Conservation (phyloP, 2,329 filamentous ascomycete species). For the Trichoderma polysporum region DNA sequence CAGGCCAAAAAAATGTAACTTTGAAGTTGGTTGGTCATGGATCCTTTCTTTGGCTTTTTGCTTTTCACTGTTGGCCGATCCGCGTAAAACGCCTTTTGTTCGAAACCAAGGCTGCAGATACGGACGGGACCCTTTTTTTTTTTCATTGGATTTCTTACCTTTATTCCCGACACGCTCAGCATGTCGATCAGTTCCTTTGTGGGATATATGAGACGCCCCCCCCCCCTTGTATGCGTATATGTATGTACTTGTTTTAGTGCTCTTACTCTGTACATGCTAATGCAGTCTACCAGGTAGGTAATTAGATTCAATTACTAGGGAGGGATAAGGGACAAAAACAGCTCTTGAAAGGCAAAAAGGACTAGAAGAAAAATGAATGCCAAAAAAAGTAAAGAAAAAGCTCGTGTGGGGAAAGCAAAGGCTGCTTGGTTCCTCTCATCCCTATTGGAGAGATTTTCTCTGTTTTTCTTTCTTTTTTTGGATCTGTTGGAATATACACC, state of each 20-base stretch:
- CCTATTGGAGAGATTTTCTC: too few species aligned
- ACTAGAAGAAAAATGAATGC: not conserved
- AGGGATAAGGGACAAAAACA: not conserved
- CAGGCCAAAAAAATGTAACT: too few species aligned
- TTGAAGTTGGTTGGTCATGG: too few species aligned
- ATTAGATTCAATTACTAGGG: not conserved
- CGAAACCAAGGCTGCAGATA: not conserved
- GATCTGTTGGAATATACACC: not conserved
- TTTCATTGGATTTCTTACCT: not conserved
- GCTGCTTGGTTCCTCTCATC: not conserved
- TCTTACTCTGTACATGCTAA: not conserved
- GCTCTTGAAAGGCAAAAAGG: constrained; percentile 8
- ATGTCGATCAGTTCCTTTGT: not conserved
- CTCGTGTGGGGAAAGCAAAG: not conserved
- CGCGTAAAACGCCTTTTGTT: not conserved
- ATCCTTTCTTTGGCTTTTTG: too few species aligned
- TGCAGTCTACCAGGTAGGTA: not conserved
- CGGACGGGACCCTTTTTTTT: not conserved
- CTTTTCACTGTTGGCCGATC: too few species aligned
- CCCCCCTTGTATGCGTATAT: not conserved
- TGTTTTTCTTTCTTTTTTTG: too few species aligned
- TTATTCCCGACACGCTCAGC: not conserved
- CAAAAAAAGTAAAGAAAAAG: not conserved
- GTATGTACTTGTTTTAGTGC: not conserved
- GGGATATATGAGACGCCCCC: not conserved